Conservation (phyloP, 768 basidiomycete species). For the Fistulinella prunicolor region DNA sequence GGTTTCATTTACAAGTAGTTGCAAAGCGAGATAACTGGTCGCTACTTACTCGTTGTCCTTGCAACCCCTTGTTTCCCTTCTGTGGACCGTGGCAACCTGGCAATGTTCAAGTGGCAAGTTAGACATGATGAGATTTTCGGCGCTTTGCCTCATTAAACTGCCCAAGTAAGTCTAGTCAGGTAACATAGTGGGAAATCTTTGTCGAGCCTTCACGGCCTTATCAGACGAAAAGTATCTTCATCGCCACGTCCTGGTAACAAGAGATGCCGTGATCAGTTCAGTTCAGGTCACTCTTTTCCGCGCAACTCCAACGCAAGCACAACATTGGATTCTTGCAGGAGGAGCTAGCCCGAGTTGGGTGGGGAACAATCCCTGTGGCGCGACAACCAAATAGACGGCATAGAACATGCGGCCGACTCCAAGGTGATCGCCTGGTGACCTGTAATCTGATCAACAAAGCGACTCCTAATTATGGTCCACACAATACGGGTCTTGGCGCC, state of each 20-base stretch:
- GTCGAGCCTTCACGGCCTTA: too few relatives aligned
- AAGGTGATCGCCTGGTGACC: constrained; percentile 48
- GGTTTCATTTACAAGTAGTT: neutral
- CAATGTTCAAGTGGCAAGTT: too few relatives aligned
- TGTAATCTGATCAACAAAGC: neutral
- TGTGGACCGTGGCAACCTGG: too few relatives aligned
- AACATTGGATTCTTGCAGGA: constrained; percentile 38
- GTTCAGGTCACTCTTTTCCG: constrained; percentile 38
- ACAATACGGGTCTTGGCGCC: constrained; percentile 51
- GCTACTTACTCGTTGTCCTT: neutral
- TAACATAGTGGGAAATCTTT: too few relatives aligned
- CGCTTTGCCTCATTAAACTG: too few relatives aligned
- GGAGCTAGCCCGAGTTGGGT: constrained; percentile 28
- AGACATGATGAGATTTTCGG: too few relatives aligned
- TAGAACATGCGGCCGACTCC: constrained; percentile 45
- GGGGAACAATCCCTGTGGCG: constrained; percentile 45
- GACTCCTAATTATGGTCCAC: neutral
- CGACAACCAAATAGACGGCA: constrained; percentile 37
- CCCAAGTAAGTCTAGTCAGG: too few relatives aligned
- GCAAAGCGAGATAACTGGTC: neutral
- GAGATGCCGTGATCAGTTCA: neutral
- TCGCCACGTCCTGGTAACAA: neutral
- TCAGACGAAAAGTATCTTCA: too few relatives aligned
- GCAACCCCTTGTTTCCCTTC: constrained; percentile 13
- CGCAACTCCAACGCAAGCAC: constrained; percentile 46